A percentile compares a stretch with the other conserved stretches of the same genome.
Conservation (phyloP, 73 alveolate species). For the Effrenium voratum region DNA sequence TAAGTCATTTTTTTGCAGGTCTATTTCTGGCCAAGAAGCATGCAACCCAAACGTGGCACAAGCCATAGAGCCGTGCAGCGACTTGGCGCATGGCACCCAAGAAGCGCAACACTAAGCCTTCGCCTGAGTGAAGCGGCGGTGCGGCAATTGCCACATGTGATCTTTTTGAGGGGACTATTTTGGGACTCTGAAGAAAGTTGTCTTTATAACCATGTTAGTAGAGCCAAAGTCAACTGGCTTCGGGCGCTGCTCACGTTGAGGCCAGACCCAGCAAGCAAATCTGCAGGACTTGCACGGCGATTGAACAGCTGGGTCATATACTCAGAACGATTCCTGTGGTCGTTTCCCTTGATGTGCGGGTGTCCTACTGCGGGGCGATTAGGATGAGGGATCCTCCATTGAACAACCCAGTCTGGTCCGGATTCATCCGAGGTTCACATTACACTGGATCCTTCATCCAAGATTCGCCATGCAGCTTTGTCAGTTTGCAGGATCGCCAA, state of each 20-base stretch:
- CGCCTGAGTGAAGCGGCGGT: background rate
- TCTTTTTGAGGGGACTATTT: background rate
- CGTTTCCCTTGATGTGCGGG: too few species aligned
- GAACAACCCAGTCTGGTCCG: too few species aligned
- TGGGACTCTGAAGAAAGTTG: background rate
- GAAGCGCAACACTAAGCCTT: constrained; percentile 45
- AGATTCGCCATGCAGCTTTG: too few species aligned
- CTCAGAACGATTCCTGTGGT: background rate
- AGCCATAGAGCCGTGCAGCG: too few species aligned
- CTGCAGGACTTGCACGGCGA: too few species aligned
- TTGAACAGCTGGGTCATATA: background rate
- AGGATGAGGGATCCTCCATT: background rate
- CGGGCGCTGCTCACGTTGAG: background rate
- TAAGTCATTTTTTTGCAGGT: too few species aligned
- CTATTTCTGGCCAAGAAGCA: too few species aligned
- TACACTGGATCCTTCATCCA: background rate
- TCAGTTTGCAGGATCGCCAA: background rate
- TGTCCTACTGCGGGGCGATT: background rate
- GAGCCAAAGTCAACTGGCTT: too few species aligned
- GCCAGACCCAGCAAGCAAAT: background rate
- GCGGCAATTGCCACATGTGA: background rate
- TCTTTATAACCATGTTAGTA: background rate
- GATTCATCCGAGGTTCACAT: too few species aligned
- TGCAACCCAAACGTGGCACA: too few species aligned
- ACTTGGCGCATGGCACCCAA: constrained; percentile 71